Evolutionary conservation across 352 stramenopile species (phyloP).

Genomic region (Hyaloperonospora arabidopsidis): DNA sequence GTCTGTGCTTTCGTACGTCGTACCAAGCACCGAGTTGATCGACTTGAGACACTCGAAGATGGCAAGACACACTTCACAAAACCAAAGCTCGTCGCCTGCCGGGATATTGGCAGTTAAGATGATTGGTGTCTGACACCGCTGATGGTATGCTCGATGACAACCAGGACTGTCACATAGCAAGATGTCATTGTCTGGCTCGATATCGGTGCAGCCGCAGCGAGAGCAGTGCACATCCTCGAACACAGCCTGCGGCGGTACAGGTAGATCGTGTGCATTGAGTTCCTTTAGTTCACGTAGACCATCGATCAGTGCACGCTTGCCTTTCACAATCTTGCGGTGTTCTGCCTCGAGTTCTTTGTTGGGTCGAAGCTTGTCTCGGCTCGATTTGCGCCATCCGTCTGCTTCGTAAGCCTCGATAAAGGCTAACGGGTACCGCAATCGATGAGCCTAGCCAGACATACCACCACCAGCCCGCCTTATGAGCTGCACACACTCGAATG

Average conservation of each 20-base stretch:
- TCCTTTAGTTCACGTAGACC: conserved; percentile 38
- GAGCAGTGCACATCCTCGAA: conserved; percentile 71
- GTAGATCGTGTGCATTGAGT: conserved; percentile 36
- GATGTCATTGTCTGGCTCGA: conserved; percentile 72
- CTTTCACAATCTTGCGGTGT: conserved; percentile 42
- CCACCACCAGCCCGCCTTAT: background rate
- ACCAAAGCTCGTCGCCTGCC: conserved; percentile 61
- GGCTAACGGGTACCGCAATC: conserved; percentile 52
- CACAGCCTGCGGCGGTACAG: conserved; percentile 38
- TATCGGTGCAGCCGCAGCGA: conserved; percentile 55
- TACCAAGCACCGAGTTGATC: conserved; percentile 73
- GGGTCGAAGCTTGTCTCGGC: conserved; percentile 73
- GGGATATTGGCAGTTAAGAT: conserved; percentile 59
- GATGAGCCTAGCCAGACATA: conserved; percentile 30
- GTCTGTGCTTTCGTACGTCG: conserved; percentile 53
- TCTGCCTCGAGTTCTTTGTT: conserved; percentile 55
- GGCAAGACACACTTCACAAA: conserved; percentile 68
- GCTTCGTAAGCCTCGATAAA: conserved; percentile 81
- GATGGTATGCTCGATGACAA: conserved; percentile 75
- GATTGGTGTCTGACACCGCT: conserved; percentile 58
- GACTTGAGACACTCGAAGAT: conserved; percentile 73
- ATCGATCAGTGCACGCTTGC: conserved; percentile 47
- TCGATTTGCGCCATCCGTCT: conserved; percentile 72
- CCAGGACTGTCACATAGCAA: conserved; percentile 69
- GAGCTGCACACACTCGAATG: background rate